Evolutionary conservation across 2,329 filamentous ascomycete species (phyloP).

Genomic region (Neocatenulostroma microsporum): DNA sequence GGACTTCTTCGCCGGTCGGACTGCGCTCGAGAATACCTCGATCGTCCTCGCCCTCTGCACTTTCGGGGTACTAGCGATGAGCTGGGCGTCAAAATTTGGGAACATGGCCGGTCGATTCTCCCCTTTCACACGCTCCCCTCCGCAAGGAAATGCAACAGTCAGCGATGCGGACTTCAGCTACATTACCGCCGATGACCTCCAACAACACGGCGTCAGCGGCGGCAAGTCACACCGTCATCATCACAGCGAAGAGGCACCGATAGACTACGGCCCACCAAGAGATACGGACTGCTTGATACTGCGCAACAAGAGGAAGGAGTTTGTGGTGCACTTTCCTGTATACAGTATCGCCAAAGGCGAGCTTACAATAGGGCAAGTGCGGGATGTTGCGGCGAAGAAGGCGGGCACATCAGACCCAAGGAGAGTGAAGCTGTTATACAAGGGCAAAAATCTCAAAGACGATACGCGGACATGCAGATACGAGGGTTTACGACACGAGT

Average conservation of each 20-base stretch:
- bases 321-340: conserved; percentile 64
- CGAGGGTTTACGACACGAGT: conserved; percentile 52
- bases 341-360: conserved; percentile 69
- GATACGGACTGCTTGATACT: conserved; percentile 65
- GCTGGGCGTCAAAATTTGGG: conserved; percentile 42
- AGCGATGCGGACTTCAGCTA: conserved; percentile 73
- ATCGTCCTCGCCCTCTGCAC: conserved; percentile 27
- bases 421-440: conserved; percentile 63
- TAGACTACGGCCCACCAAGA: conserved; percentile 36
- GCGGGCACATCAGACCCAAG: conserved; percentile 53
- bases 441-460: conserved; percentile 63
- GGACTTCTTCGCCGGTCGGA: conserved; percentile 20
- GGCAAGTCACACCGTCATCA: conserved; percentile 23
- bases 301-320: conserved; percentile 58
- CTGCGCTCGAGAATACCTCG: conserved; percentile 25
- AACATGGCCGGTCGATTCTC: conserved; percentile 40
- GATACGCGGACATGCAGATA: conserved; percentile 49
- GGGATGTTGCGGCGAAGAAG: conserved; percentile 59
- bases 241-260: conserved; percentile 35
- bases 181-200: conserved; percentile 68
- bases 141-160: conserved; percentile 45
- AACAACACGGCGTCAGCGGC: conserved; percentile 22
- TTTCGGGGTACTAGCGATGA: conserved; percentile 36
- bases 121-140: conserved; percentile 39
- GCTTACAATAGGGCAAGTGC: conserved; percentile 58